Conservation (phyloP, 768 basidiomycete species). For the Pisolithus orientalis region DNA sequence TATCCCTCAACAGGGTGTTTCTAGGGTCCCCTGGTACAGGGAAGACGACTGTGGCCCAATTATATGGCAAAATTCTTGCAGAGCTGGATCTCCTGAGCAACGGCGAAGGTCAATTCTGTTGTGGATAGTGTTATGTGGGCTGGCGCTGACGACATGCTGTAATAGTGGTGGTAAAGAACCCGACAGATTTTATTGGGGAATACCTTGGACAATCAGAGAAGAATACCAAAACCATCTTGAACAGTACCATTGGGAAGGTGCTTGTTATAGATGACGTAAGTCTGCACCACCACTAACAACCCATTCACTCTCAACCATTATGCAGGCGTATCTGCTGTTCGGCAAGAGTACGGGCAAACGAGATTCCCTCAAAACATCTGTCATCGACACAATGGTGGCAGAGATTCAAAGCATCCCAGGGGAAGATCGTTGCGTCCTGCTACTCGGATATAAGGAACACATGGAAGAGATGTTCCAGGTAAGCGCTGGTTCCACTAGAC, state of each 20-base stretch:
- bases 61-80: constrained; percentile 58
- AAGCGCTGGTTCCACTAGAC: constrained; percentile 1
- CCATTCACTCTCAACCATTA: background rate
- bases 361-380: constrained; percentile 58
- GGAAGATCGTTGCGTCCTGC: constrained; percentile 62
- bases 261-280: constrained; percentile 64
- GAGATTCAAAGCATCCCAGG: constrained; percentile 65
- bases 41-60: constrained; percentile 62
- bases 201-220: constrained; percentile 54
- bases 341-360: constrained; percentile 25
- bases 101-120: constrained; percentile 50
- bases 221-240: constrained; percentile 59
- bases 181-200: constrained; percentile 61
- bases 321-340: constrained; percentile 64
- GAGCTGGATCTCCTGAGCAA: constrained; percentile 64
- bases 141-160: background rate
- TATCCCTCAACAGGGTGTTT: constrained; percentile 61
- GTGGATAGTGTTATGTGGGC: background rate
- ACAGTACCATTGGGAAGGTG: constrained; percentile 55
- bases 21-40: constrained; percentile 66
- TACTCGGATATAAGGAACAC: constrained; percentile 59
- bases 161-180: constrained; percentile 60
- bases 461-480: constrained; percentile 76
- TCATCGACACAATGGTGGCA: constrained; percentile 70
- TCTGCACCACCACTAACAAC: background rate